phyloP scores from a whole-genome alignment of 2,329 filamentous ascomycete species.

The Colletotrichum tropicale region DNA sequence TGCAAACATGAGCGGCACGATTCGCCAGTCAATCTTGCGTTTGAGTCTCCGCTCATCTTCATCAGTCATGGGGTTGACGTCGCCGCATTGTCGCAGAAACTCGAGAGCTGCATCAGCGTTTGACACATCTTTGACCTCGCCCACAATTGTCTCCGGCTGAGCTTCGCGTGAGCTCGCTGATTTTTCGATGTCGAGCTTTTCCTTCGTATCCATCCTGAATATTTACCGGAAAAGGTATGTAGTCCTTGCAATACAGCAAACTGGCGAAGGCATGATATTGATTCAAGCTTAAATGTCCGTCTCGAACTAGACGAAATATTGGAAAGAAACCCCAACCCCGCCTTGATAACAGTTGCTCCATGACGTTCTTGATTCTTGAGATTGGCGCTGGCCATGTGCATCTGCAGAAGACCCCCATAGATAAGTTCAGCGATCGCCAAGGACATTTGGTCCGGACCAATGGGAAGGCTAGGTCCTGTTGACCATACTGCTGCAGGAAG shows the following conservation, averaged over 20 bases:
- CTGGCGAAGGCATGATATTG: neutral
- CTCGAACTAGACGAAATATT: too few relatives aligned
- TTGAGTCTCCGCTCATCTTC: constrained; percentile 9
- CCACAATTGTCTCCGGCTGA: neutral
- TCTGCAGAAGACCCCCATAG: neutral
- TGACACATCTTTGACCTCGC: neutral
- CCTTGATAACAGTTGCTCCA: neutral
- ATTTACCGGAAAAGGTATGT: neutral
- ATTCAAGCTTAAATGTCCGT: neutral
- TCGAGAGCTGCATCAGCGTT: constrained; percentile 6
- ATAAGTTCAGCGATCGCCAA: neutral
- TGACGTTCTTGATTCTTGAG: neutral
- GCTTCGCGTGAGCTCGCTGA: neutral
- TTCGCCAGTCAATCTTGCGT: constrained; percentile 22
- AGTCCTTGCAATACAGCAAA: neutral
- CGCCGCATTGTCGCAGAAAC: neutral
- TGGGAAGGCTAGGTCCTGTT: neutral
- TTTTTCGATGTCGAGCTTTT: neutral
- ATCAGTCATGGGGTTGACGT: neutral
- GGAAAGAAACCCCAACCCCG: neutral
- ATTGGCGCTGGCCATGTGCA: neutral
- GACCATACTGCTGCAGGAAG: neutral
- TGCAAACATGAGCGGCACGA: constrained; percentile 23
- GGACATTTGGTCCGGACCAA: neutral
- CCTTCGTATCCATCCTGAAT: neutral